These are phyloP conservation scores for Fusarium sp. DNA, from an alignment of 2,329 filamentous ascomycete genomes.

Conservation along the genomic window DNA sequence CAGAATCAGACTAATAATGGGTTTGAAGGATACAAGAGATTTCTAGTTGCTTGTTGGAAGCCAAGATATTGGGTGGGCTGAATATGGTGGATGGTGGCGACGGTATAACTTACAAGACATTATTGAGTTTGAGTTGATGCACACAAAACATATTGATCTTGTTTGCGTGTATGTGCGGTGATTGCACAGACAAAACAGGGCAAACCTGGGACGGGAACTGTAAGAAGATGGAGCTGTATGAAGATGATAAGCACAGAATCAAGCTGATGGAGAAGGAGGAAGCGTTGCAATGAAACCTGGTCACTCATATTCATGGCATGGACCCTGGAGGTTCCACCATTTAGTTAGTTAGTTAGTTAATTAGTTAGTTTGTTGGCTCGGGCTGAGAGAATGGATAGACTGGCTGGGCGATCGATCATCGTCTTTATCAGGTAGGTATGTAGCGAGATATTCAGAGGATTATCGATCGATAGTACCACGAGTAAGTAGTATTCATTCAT, in stretches of 20 bases:
- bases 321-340: constrained; percentile 6
- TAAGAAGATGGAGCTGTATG: constrained; percentile 37
- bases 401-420: constrained; percentile 14
- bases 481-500: constrained; percentile 3
- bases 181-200: constrained; percentile 20
- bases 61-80: no score
- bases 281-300: constrained; percentile 10
- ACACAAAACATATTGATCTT: background rate
- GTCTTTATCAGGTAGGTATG: background rate
- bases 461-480: constrained; percentile 14
- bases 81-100: no score
- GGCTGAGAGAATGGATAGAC: constrained; percentile 2
- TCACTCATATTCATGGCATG: background rate
- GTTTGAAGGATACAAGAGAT: background rate
- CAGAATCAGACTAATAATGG: constrained; percentile 2
- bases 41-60: no score
- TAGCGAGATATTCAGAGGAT: background rate
- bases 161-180: background rate
- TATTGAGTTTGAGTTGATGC: background rate
- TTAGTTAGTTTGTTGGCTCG: no score
- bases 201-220: constrained; percentile 35
- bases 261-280: constrained; percentile 15
- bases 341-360: no score
- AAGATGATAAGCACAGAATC: constrained; percentile 7
- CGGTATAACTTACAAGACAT: no score